Evolutionary conservation across 139 green algal genomes (phyloP), one percentile per base, ranked within the genome.

Genomic region (Closterium sp.): DNA sequence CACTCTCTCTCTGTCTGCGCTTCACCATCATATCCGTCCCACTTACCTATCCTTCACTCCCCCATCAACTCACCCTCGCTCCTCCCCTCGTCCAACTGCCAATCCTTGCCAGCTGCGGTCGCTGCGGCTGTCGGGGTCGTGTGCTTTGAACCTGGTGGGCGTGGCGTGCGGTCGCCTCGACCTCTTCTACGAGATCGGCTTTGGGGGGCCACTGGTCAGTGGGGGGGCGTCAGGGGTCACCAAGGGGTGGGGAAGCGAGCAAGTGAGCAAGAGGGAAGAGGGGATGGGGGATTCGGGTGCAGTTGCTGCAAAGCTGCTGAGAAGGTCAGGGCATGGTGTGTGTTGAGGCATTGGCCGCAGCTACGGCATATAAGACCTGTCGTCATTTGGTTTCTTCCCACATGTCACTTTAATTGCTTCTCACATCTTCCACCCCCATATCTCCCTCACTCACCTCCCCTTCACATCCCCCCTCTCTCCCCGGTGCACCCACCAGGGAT

Each of bases 121-220:
- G n/a, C 42, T 99, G 88, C 96, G 98, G 2, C 97, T 96, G 92
- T 95, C 91, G 31, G 98, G 98, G n/a, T 98, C 97, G 0, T 99
- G 98, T 92, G 98, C 98, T 0, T 95, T 99, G 86, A 95, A 96
- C 89, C 92, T 96, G 89, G 89, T 85, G 11, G 87, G 90, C 22
- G 92, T 96, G 13, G 94, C 95, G 6, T 97, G 92, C 31, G 97
- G 97, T 11, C 96, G 98, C 10, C 91, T 98, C 87, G 98, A 99
- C 92, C 96, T 93, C 3, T 99, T 98, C 89, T 99, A 97, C 89
- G 98, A 99, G 94, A 96, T 98, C 30, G 97, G 97, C 9, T 98
- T 99, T 91, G 97, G 97, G 2, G 97, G 97, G 2, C 95, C 94
- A n/a, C 42, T 98, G 97, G 97, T 94, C 17, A 86, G 70, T 90